phyloP scores from a whole-genome alignment of 225 moss, liverwort and hornwort genomes.

The Ulota crispa region DNA sequence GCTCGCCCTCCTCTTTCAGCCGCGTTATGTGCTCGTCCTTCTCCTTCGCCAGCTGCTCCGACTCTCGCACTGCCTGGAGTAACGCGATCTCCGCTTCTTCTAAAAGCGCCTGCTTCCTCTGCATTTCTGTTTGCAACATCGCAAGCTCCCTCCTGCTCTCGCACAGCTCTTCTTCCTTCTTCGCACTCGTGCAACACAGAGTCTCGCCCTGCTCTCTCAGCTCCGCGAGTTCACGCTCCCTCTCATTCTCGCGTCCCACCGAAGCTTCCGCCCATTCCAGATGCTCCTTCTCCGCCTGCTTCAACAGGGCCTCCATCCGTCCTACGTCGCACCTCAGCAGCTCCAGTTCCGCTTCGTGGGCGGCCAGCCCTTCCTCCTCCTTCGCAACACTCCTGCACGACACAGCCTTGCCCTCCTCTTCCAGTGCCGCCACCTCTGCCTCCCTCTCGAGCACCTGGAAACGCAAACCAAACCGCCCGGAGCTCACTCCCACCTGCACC shows the following conservation, averaged over 20 bases:
- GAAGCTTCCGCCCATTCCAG: conserved; percentile 18
- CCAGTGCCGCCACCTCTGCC: conserved; percentile 21
- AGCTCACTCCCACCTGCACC: not conserved
- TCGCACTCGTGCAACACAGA: conserved; percentile 15
- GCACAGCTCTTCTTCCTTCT: conserved; percentile 34
- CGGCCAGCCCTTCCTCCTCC: conserved; percentile 29
- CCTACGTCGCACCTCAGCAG: conserved; percentile 32
- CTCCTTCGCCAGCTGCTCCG: conserved; percentile 29
- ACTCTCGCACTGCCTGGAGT: conserved; percentile 8
- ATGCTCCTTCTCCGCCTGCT: conserved; percentile 27
- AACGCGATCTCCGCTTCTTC: conserved; percentile 23
- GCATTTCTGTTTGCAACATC: conserved; percentile 22
- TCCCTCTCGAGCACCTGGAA: conserved; percentile 37
- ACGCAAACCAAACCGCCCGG: not conserved
- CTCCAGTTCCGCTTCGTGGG: conserved; percentile 26
- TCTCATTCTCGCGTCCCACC: conserved; percentile 19
- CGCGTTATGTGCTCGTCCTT: conserved; percentile 38
- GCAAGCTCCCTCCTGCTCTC: conserved; percentile 33
- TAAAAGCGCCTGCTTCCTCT: conserved; percentile 25
- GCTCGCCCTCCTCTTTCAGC: conserved; percentile 46
- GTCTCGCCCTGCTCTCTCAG: conserved; percentile 27
- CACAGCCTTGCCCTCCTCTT: conserved; percentile 23
- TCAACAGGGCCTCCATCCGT: conserved; percentile 21
- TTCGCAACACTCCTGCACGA: conserved; percentile 35
- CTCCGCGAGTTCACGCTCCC: conserved; percentile 19